These are phyloP conservation scores for Anethum foeniculum DNA, from an alignment of 140 eudicot species.

Conservation along the genomic window DNA sequence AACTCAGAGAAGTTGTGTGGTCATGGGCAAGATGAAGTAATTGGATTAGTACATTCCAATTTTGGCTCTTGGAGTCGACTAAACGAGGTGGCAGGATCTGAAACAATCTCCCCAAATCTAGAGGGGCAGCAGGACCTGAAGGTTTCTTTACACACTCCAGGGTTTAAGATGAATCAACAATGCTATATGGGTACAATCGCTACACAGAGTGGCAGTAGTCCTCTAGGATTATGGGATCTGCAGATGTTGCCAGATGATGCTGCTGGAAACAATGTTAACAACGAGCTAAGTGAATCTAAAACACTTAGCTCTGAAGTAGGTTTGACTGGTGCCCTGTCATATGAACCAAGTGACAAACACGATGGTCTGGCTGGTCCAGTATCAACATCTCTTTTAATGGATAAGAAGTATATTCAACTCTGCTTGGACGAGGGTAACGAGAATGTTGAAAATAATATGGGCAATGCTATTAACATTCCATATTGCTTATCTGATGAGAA, in stretches of 20 bases:
- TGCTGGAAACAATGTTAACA: slow-evolving; percentile 23
- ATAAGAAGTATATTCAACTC: slow-evolving; percentile 14
- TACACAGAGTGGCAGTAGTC: slow-evolving; percentile 23
- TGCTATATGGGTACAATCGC: slow-evolving; percentile 23
- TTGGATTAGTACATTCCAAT: slow-evolving; percentile 2
- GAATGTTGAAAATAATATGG: slow-evolving; percentile 23
- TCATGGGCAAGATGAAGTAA: slow-evolving; percentile 12
- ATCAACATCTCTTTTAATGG: slow-evolving; percentile 20
- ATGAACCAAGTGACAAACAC: background rate
- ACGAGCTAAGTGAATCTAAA: slow-evolving; percentile 16
- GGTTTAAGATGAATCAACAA: slow-evolving; percentile 20
- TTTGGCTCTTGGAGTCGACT: slow-evolving; percentile 11
- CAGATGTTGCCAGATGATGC: slow-evolving; percentile 17
- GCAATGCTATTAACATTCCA: slow-evolving; percentile 30
- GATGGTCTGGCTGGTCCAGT: background rate
- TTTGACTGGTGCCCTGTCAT: background rate
- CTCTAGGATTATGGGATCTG: slow-evolving; percentile 19
- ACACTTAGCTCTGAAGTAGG: slow-evolving; percentile 15
- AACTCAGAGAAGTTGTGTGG: slow-evolving; percentile 4
- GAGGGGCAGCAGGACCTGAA: slow-evolving; percentile 24
- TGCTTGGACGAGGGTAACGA: slow-evolving; percentile 18
- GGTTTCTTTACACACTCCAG: slow-evolving; percentile 13
- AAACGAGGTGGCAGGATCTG: slow-evolving; percentile 22
- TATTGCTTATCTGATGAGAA: slow-evolving; percentile 9
- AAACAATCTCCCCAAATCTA: slow-evolving; percentile 25